Conservation (phyloP, 768 basidiomycete species). For the Baorangia bicolor region DNA sequence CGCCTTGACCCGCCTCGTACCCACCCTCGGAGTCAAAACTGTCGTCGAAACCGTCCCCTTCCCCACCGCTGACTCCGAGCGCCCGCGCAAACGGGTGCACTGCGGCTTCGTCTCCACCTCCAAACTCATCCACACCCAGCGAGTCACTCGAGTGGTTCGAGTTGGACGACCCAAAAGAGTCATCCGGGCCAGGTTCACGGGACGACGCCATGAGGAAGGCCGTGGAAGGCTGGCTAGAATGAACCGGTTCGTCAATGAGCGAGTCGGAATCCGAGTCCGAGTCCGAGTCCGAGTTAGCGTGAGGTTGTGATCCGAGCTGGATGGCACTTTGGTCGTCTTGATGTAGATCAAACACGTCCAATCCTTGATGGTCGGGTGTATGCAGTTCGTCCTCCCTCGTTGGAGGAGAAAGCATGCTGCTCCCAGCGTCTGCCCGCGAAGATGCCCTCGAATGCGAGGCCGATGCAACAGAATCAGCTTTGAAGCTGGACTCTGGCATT, state of each 20-base stretch:
- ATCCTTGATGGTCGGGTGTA: slow-evolving; percentile 26
- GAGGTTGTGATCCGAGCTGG: slow-evolving; percentile 10
- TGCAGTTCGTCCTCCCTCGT: slow-evolving; percentile 7
- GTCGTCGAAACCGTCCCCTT: slow-evolving; percentile 51
- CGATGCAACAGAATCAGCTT: slow-evolving; percentile 14
- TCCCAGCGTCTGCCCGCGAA: slow-evolving; percentile 5
- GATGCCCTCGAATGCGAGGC: slow-evolving; percentile 9
- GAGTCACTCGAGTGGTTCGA: slow-evolving; percentile 63
- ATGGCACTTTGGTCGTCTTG: slow-evolving; percentile 25
- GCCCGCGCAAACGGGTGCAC: slow-evolving; percentile 61
- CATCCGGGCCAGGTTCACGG: slow-evolving; percentile 30
- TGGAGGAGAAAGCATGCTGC: neutral
- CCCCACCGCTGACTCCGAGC: slow-evolving; percentile 29
- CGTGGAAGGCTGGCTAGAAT: slow-evolving; percentile 63
- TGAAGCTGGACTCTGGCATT: slow-evolving; percentile 35
- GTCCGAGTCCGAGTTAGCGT: slow-evolving; percentile 17
- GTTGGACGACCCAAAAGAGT: slow-evolving; percentile 46
- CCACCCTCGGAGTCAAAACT: slow-evolving; percentile 47
- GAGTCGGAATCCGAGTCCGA: slow-evolving; percentile 61
- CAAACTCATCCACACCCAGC: slow-evolving; percentile 41
- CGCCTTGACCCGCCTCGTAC: slow-evolving; percentile 20
- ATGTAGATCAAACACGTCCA: slow-evolving; percentile 25
- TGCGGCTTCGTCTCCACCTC: slow-evolving; percentile 39
- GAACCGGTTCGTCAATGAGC: slow-evolving; percentile 51
- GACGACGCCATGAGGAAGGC: slow-evolving; percentile 66